Evolutionary conservation across 208 protist genomes (phyloP), one percentile per base, ranked within the genome.

Genomic region (Trypanosoma boissoni): DNA sequence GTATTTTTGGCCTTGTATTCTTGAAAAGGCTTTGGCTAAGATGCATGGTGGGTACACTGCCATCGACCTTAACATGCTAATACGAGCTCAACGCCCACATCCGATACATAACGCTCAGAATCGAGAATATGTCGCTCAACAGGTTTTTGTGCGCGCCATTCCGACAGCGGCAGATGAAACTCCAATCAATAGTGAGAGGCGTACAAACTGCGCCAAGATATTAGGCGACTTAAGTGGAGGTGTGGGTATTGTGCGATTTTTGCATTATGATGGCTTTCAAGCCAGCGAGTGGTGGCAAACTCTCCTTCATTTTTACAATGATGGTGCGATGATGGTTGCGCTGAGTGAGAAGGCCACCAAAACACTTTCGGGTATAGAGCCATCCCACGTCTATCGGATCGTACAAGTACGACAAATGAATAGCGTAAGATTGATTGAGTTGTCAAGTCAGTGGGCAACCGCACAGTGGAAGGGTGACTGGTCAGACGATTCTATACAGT

Each of bases 21-120:
- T 94, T 12, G 90, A 96, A 50, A 96, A 96, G 70, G 78, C 81
- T 32, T 46, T 94, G 16, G 90, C 90, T 8, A 96, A 96, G 67
- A 34, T 94, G 36, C 60, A 92, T 65, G 84, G 85, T 12, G 75
- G 83, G 27, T 96, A 96, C 58, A 55, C 89, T 31, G 65, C 70
- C 2, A 39, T 96, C 9, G 79, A 91, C 54, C 34, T 64, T 7
- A 49, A 61, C 31, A 3, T 73, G 26, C 24, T 48, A 41, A 69
- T 70, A 16, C 49, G 73, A 56, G 18, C 65, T 24, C 58, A 68
- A 24, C n/a, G 53, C 12, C 51, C 16, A 48, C 53, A 27, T 52
- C 28, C 32, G 9, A 41, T 20, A 6, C 57, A 50, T 20, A 57
- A 20, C 9, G 1, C 26, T 9, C 46, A 57, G 18, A 12, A 27